These are phyloP conservation scores for Paramecium pentaurelia DNA, from an alignment of 73 alveolate genomes.

Conservation along the genomic window DNA sequence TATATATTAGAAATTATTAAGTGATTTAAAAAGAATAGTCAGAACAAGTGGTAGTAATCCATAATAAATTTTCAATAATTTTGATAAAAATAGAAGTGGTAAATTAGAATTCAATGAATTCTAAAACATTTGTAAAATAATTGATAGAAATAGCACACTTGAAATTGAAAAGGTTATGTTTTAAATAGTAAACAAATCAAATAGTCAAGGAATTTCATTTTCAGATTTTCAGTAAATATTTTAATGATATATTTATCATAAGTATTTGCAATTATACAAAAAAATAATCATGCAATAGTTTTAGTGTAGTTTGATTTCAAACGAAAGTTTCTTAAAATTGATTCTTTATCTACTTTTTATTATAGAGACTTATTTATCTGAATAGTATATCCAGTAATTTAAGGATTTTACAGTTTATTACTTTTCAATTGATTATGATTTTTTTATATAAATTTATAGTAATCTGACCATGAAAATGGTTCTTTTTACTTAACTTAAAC, in stretches of 20 bases:
- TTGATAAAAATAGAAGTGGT: neutral
- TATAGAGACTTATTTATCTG: neutral
- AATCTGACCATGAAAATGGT: conserved; percentile 6
- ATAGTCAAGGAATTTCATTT: neutral
- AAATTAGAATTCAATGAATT: neutral
- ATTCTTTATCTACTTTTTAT: neutral
- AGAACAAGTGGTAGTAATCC: neutral
- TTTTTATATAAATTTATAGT: neutral
- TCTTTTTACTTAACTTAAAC: neutral
- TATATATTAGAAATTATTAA: neutral
- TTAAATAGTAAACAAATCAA: neutral
- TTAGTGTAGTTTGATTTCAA: neutral
- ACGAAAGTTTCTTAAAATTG: neutral
- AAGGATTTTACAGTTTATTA: neutral
- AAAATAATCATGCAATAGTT: neutral
- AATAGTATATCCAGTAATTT: neutral
- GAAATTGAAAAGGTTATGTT: neutral
- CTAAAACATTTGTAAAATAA: neutral
- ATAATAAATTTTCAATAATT: neutral
- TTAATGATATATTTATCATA: neutral
- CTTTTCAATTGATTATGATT: neutral
- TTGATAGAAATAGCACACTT: neutral
- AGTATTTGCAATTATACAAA: neutral
- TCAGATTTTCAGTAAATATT: neutral
- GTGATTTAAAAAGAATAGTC: neutral